Percentiles rank a stretch among this genome's conserved stretches.
Conservation (phyloP, 257 asterid genomes). For the Nicotiana tabacum region DNA sequence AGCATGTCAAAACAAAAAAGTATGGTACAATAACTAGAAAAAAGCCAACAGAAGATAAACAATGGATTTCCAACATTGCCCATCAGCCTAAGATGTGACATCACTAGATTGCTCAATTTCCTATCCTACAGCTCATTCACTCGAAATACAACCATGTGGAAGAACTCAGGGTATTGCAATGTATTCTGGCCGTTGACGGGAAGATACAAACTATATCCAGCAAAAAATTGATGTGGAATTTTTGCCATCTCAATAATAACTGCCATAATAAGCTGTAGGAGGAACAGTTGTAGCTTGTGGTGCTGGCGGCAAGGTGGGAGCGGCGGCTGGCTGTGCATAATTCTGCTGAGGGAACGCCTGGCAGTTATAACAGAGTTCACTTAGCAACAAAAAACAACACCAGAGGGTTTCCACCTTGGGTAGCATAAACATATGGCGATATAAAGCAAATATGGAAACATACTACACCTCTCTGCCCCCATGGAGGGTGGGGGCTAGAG, state of each 20-base stretch:
- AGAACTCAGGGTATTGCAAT: conserved; percentile 13
- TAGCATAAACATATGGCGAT: not conserved
- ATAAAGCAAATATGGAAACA: not conserved
- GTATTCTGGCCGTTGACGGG: not conserved
- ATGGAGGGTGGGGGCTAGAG: not conserved
- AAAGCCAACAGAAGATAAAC: not conserved
- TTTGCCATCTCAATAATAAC: conserved; percentile 51
- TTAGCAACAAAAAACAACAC: not conserved
- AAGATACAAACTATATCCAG: conserved; percentile 21
- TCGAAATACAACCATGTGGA: conserved; percentile 16
- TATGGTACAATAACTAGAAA: not conserved
- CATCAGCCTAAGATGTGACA: not conserved
- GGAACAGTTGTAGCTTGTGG: conserved; percentile 54
- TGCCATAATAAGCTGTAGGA: conserved; percentile 52
- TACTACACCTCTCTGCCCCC: not conserved
- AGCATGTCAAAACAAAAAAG: not conserved
- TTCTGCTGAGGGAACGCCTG: conserved; percentile 62
- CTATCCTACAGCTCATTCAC: conserved; percentile 8
- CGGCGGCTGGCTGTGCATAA: conserved; percentile 59
- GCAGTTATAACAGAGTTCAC: not conserved
- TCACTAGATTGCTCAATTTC: conserved; percentile 7
- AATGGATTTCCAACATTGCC: not conserved
- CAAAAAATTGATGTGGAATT: conserved; percentile 26
- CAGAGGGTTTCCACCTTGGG: not conserved
- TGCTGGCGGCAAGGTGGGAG: conserved; percentile 50